These are phyloP conservation scores for Tetrastigma voinierianum DNA, from an alignment of 164 flowering plant genomes.

Conservation along the genomic window DNA sequence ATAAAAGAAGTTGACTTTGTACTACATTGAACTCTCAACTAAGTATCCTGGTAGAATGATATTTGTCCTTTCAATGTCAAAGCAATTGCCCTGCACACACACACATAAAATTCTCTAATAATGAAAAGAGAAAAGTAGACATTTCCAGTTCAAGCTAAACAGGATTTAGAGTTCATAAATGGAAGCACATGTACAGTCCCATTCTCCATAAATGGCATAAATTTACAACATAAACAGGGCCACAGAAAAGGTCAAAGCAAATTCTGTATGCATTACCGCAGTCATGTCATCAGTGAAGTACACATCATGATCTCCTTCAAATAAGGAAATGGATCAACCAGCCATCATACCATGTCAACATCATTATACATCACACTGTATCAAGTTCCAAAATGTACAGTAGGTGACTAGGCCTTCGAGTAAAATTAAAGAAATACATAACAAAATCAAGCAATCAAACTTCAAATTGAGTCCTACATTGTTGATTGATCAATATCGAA, in stretches of 20 bases:
- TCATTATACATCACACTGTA: slow-evolving; percentile 98
- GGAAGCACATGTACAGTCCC: too few relatives aligned
- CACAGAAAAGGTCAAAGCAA: neutral
- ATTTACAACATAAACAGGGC: too few relatives aligned
- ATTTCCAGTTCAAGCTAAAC: too few relatives aligned
- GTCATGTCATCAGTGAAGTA: slow-evolving; percentile 98
- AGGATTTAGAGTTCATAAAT: too few relatives aligned
- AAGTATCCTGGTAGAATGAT: too few relatives aligned
- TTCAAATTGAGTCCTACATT: neutral
- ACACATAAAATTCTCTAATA: too few relatives aligned
- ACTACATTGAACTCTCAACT: too few relatives aligned
- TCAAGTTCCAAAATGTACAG: slow-evolving; percentile 89
- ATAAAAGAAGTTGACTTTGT: too few relatives aligned
- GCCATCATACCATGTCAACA: slow-evolving; percentile 99
- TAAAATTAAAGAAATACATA: slow-evolving; percentile 83
- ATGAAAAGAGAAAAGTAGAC: too few relatives aligned
- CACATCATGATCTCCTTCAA: slow-evolving; percentile 79
- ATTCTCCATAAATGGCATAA: too few relatives aligned
- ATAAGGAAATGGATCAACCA: slow-evolving; percentile 87
- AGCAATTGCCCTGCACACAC: too few relatives aligned
- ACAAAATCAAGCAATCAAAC: neutral
- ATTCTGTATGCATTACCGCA: slow-evolving; percentile 50
- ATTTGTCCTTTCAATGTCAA: too few relatives aligned
- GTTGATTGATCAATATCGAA: neutral
- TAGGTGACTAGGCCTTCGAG: slow-evolving; percentile 90